Percentiles rank a stretch among this genome's conserved stretches.
These are phyloP conservation scores for Heimioporus retisporus DNA, from an alignment of 1,284 basidiomycete species.

Conservation along the genomic window DNA sequence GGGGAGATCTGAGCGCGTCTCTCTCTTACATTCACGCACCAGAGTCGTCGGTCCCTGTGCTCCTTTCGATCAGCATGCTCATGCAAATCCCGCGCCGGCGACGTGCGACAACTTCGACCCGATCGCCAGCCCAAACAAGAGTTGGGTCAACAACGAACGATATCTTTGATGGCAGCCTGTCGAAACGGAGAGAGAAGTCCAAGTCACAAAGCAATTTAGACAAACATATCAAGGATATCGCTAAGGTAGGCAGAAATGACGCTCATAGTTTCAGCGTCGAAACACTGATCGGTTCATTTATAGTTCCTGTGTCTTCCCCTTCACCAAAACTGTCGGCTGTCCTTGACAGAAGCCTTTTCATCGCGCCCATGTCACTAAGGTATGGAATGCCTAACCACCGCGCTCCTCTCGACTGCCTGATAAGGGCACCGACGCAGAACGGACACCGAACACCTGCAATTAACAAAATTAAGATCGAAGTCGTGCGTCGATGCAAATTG, in stretches of 20 bases:
- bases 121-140: slow-evolving; percentile 58
- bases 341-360: slow-evolving; percentile 73
- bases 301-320: slow-evolving; percentile 54
- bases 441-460: too few relatives aligned
- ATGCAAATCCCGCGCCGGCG: slow-evolving; percentile 65
- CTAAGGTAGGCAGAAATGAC: slow-evolving; percentile 24
- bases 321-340: slow-evolving; percentile 67
- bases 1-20: slow-evolving; percentile 31
- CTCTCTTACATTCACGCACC: slow-evolving; percentile 28
- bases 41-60: slow-evolving; percentile 32
- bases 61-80: slow-evolving; percentile 35
- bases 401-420: too few relatives aligned
- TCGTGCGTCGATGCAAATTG: too few relatives aligned
- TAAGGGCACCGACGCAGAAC: too few relatives aligned
- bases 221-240: slow-evolving; percentile 73
- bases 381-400: too few relatives aligned
- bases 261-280: neutral
- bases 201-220: slow-evolving; percentile 72
- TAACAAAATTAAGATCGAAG: too few relatives aligned
- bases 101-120: slow-evolving; percentile 72
- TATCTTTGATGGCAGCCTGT: slow-evolving; percentile 59
- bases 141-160: slow-evolving; percentile 27
- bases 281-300: slow-evolving; percentile 9
- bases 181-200: slow-evolving; percentile 72
- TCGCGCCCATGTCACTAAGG: slow-evolving; percentile 52